Base-by-base conservation (phyloP, 129 eudicot species). In the Centrapalus pauciflorus region DNA sequence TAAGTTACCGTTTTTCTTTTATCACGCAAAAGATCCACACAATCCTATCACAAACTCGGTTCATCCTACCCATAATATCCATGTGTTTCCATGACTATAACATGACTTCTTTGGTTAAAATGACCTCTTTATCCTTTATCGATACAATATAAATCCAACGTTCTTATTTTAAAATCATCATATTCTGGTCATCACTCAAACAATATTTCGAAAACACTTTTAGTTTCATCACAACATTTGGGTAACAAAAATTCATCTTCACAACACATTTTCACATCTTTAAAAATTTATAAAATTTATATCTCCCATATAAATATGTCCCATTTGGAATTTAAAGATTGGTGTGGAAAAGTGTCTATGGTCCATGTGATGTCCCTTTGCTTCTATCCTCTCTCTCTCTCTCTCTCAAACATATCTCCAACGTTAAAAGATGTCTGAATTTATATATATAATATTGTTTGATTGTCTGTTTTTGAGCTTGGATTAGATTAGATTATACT, bases 401-500 rank as follows among this genome's bases (percentile, higher is more conserved):
- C 49, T 46, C 70, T 55, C 61, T 9, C 52, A 41, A 74, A 74
- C 79, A 74, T 74, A 74, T 74, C 73, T 74, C 30, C 79, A 74
- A 65, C 73, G 54, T 74, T 74, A 74, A 74, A 74, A 74, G 55
- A 54, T 64, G 71, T 73, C 71, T 64, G 35, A 12, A 51, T 23
- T 16, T 13, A 17, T 50, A 63, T 8, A 48, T 62, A 61, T 9
- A 30, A 73, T 73, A 74, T 55, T 55, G 73, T 74, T 74, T 48
- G 24, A 55, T 57, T 74, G 79, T 74, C 79, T 74, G 61, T 65
- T 74, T 74, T 55, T 46, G 21, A 66, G 67, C 79, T 65, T 65
- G 66, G 8, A 41, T 61, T 61, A 24, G 28, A 51, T 50, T 54
- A 62, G 27, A 26, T 72, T 61, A 61, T 21, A 46, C 76, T 71